phyloP scores from a whole-genome alignment of 352 stramenopile genomes.

The Phytophthora tubulina region DNA sequence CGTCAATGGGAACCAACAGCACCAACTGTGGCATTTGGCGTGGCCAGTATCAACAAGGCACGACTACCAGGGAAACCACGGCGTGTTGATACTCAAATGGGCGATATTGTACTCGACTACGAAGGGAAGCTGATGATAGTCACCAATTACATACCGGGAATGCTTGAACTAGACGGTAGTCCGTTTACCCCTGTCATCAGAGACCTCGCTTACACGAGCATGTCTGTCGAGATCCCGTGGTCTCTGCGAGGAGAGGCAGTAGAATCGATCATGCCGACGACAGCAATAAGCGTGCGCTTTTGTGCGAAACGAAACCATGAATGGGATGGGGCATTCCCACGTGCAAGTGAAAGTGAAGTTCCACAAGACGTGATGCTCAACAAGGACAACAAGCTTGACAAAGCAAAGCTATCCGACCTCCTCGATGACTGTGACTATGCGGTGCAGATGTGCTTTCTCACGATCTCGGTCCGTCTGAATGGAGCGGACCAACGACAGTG shows the following conservation, averaged over 20 bases:
- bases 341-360: background rate
- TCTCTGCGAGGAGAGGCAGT: background rate
- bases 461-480: background rate
- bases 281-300: background rate
- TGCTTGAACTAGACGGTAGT: background rate
- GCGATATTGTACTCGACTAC: background rate
- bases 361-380: background rate
- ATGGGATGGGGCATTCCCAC: no score
- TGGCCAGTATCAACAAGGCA: constrained; percentile 2
- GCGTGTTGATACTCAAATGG: background rate
- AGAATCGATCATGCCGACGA: background rate
- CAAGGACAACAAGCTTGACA: background rate
- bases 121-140: background rate
- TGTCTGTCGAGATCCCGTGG: constrained; percentile 5
- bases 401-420: background rate
- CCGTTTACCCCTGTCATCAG: background rate
- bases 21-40: background rate
- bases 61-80: background rate
- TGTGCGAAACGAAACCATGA: background rate
- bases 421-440: constrained; percentile 1
- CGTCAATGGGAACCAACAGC: background rate
- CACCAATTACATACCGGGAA: background rate
- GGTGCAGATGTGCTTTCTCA: background rate
- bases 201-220: background rate
- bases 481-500: background rate